These are phyloP conservation scores for Aegilops speltoides DNA, from an alignment of 176 grass and related monocot species.

Conservation along the genomic window DNA sequence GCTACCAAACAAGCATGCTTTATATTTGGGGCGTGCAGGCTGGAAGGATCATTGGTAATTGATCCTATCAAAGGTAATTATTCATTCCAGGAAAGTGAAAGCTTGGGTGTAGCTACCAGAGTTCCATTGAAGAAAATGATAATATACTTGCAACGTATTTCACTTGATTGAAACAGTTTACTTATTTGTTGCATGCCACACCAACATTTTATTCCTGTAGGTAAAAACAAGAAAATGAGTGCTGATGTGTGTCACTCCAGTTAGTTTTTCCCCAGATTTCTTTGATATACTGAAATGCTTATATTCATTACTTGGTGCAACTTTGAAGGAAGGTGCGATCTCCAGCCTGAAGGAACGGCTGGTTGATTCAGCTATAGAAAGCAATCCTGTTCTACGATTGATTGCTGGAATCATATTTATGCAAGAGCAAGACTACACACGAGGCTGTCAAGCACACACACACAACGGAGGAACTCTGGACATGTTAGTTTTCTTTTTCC, in stretches of 20 bases:
- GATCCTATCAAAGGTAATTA: too few species aligned
- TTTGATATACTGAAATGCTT: slow-evolving; percentile 15
- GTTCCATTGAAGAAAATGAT: not conserved
- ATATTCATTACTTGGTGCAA: slow-evolving; percentile 16
- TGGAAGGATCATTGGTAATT: too few species aligned
- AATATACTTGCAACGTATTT: not conserved
- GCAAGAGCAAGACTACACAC: too few species aligned
- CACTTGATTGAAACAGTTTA: too few species aligned
- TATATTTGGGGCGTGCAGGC: too few species aligned
- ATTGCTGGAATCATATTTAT: too few species aligned
- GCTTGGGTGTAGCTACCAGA: not conserved
- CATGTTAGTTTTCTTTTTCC: slow-evolving; percentile 40
- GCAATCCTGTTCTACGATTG: too few species aligned
- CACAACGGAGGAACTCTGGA: slow-evolving; percentile 69
- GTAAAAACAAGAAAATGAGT: not conserved
- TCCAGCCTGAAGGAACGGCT: not conserved
- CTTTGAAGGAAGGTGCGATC: slow-evolving; percentile 61
- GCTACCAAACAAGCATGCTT: too few species aligned
- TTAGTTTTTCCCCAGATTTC: not conserved
- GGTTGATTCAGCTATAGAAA: too few species aligned
- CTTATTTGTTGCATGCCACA: too few species aligned
- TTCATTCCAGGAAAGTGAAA: not conserved
- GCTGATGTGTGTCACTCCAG: not conserved
- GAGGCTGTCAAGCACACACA: not conserved
- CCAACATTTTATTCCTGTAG: not conserved